A percentile compares a stretch with the other conserved stretches of the same genome.
These are phyloP conservation scores for Lactarius hatsudake DNA, from an alignment of 768 basidiomycete genomes.

Conservation along the genomic window DNA sequence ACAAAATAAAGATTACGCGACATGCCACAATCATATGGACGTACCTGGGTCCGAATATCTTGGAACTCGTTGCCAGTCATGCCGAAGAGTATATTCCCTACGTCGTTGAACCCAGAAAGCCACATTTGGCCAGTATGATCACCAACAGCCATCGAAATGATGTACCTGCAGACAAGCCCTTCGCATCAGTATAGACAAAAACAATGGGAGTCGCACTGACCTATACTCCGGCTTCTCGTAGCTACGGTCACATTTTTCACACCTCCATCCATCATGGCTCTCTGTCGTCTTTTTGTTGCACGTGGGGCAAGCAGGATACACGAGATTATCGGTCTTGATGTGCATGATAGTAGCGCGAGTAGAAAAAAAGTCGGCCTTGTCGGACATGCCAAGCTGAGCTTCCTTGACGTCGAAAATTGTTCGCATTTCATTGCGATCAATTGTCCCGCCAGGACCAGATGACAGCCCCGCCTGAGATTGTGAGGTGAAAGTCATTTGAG, in stretches of 20 bases:
- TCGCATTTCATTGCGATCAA: slow-evolving; percentile 72
- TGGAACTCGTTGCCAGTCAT: slow-evolving; percentile 73
- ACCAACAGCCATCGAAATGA: slow-evolving; percentile 82
- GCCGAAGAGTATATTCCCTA: slow-evolving; percentile 72
- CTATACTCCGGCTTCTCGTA: slow-evolving; percentile 74
- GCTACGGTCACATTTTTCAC: slow-evolving; percentile 85
- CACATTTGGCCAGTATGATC: slow-evolving; percentile 89
- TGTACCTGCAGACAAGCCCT: slow-evolving; percentile 48
- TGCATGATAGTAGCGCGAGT: slow-evolving; percentile 82
- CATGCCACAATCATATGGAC: neutral
- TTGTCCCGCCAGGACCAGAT: slow-evolving; percentile 39
- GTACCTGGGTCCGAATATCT: slow-evolving; percentile 75
- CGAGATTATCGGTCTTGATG: slow-evolving; percentile 76
- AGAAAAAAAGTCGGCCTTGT: slow-evolving; percentile 79
- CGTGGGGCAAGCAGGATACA: slow-evolving; percentile 86
- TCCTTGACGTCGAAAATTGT: slow-evolving; percentile 78
- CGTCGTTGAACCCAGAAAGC: slow-evolving; percentile 95
- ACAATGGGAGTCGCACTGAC: slow-evolving; percentile 43
- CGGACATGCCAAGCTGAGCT: slow-evolving; percentile 67
- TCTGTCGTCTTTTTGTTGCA: slow-evolving; percentile 92
- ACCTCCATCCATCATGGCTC: slow-evolving; percentile 68
- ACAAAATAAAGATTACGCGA: neutral
- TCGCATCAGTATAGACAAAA: slow-evolving; percentile 12
- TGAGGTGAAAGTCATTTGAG: slow-evolving; percentile 62
- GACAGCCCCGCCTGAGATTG: slow-evolving; percentile 52